These are phyloP conservation scores for Crithidia acanthocephali DNA, from an alignment of 208 protist genomes.

Conservation along the genomic window DNA sequence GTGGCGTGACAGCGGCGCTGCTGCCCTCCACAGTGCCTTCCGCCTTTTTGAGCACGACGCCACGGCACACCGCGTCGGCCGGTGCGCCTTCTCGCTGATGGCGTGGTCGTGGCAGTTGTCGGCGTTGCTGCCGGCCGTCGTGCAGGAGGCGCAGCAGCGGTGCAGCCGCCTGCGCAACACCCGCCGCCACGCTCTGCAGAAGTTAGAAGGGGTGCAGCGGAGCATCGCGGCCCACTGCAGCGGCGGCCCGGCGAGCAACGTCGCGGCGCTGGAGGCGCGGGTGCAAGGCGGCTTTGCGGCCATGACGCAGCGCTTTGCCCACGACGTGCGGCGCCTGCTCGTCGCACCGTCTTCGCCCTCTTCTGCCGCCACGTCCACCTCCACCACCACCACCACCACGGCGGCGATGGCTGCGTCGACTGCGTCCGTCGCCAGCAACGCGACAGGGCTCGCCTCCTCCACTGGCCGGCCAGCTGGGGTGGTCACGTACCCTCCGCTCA, in stretches of 20 bases:
- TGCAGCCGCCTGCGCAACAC: constrained; percentile 17
- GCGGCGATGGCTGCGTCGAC: background rate
- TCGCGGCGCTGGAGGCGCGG: constrained; percentile 22
- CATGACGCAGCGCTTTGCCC: constrained; percentile 41
- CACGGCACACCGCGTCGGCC: constrained; percentile 31
- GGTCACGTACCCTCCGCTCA: constrained; percentile 1
- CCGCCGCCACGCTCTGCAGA: constrained; percentile 13
- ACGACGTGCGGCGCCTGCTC: constrained; percentile 51
- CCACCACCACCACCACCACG: background rate
- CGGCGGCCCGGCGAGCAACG: constrained; percentile 25
- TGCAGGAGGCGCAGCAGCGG: constrained; percentile 16
- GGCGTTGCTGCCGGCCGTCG: constrained; percentile 34
- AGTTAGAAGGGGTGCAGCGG: constrained; percentile 8
- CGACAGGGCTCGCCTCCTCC: background rate
- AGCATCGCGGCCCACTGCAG: constrained; percentile 34
- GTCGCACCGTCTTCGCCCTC: constrained; percentile 15
- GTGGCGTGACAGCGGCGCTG: constrained; percentile 60
- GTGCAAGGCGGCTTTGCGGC: constrained; percentile 41
- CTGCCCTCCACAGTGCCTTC: constrained; percentile 32
- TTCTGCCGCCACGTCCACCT: background rate
- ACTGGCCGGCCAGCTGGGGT: background rate
- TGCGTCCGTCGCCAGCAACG: background rate
- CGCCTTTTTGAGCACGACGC: constrained; percentile 56
- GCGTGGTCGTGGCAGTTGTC: constrained; percentile 65
- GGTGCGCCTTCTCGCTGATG: constrained; percentile 51